These are phyloP conservation scores for Coffea eugenioides DNA, from an alignment of 257 asterid species.

Conservation along the genomic window DNA sequence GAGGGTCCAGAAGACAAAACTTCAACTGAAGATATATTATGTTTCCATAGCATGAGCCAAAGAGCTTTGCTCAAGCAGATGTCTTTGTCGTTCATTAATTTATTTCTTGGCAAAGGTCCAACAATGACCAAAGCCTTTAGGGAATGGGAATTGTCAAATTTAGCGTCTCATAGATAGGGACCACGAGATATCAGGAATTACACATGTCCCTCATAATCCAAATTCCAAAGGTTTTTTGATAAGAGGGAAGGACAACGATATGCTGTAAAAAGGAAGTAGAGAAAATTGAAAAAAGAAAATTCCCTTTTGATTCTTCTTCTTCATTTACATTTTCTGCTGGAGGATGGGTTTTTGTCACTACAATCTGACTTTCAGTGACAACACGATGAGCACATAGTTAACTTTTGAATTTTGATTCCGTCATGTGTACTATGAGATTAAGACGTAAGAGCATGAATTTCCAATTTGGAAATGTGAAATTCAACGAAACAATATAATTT, in stretches of 20 bases:
- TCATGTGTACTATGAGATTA: neutral
- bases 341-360: slow-evolving; percentile 52
- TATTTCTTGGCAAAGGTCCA: too few species aligned
- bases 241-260: slow-evolving; percentile 8
- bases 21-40: too few species aligned
- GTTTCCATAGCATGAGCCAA: too few species aligned
- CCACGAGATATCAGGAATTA: neutral
- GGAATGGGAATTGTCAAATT: neutral
- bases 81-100: too few species aligned
- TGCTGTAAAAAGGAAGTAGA: slow-evolving; percentile 29
- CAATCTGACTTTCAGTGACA: slow-evolving; percentile 47
- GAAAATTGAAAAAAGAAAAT: slow-evolving; percentile 18
- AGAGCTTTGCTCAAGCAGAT: too few species aligned
- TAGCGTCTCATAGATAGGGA: neutral
- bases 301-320: neutral
- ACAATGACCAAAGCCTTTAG: too few species aligned
- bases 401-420: neutral
- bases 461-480: too few species aligned
- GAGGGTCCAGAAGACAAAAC: too few species aligned
- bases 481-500: too few species aligned
- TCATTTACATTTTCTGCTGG: slow-evolving; percentile 28
- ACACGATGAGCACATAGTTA: neutral
- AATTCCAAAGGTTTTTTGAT: neutral
- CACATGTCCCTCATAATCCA: neutral
- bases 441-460: too few species aligned